These are phyloP conservation scores for Helicocarpus griseus DNA, from an alignment of 2,329 filamentous ascomycete genomes.

Conservation along the genomic window DNA sequence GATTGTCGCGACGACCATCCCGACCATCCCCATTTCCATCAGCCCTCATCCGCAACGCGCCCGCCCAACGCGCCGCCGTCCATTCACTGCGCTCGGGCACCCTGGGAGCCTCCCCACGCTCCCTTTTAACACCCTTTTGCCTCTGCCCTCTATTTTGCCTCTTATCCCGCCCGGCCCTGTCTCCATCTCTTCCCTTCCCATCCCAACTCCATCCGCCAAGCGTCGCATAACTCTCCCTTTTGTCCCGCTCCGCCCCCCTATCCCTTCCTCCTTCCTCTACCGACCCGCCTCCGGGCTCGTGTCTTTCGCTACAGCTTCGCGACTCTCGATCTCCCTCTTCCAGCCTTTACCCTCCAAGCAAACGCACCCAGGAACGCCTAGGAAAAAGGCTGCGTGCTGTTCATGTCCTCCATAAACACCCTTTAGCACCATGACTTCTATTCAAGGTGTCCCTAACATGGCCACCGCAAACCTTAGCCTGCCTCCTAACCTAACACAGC, in stretches of 20 bases:
- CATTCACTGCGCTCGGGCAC: slow-evolving; percentile 10
- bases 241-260: slow-evolving; percentile 11
- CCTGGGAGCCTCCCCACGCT: neutral
- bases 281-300: slow-evolving; percentile 1
- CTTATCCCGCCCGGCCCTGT: slow-evolving; percentile 15
- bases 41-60: slow-evolving; percentile 24
- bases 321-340: neutral
- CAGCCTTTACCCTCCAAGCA: neutral
- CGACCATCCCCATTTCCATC: slow-evolving; percentile 25
- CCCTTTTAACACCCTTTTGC: neutral
- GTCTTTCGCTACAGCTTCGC: slow-evolving; percentile 6
- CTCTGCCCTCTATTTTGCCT: slow-evolving; percentile 7
- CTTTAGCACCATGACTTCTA: slow-evolving; percentile 59
- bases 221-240: slow-evolving; percentile 12
- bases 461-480: slow-evolving; percentile 56
- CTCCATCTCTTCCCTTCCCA: slow-evolving; percentile 12
- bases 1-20: slow-evolving; percentile 29
- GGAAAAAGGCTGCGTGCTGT: neutral
- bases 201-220: slow-evolving; percentile 19
- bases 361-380: neutral
- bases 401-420: neutral
- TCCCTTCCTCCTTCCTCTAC: slow-evolving; percentile 11
- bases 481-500: slow-evolving; percentile 59
- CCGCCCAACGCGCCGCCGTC: slow-evolving; percentile 20
- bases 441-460: slow-evolving; percentile 61